Percentiles rank a stretch among this genome's conserved stretches.
Conservation (phyloP, 2,329 filamentous ascomycete genomes). For the Beauveria sp. region DNA sequence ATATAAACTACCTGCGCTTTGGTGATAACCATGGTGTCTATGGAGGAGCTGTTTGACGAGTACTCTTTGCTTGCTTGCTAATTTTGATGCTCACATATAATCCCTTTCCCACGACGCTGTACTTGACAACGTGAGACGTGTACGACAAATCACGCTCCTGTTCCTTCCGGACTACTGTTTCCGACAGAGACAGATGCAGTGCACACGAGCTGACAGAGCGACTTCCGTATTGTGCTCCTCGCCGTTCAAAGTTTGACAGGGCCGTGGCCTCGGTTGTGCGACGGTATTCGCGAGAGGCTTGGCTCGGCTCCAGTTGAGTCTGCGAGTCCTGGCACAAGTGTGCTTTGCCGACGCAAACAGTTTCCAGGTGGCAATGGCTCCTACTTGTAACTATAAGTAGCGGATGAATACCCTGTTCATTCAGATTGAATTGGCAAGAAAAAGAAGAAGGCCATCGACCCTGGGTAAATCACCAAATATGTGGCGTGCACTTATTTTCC, state of each 20-base stretch:
- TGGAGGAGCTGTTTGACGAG: background rate
- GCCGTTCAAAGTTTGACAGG: background rate
- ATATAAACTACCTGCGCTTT: background rate
- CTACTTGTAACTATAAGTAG: background rate
- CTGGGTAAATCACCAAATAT: background rate
- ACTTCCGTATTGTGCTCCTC: background rate
- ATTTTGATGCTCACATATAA: background rate
- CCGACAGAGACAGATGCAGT: constrained; percentile 6
- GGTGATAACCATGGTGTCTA: background rate
- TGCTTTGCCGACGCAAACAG: background rate
- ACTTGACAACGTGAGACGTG: background rate
- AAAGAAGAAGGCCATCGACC: background rate
- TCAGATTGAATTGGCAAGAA: background rate
- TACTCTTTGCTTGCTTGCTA: background rate
- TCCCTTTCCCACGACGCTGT: background rate
- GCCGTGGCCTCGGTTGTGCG: constrained; percentile 6
- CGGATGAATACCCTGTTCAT: background rate
- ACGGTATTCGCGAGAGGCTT: background rate
- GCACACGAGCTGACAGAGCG: constrained; percentile 1
- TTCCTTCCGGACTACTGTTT: background rate
- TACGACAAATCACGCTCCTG: background rate
- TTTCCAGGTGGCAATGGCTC: background rate
- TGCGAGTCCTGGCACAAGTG: background rate
- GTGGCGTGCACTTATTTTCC: background rate
- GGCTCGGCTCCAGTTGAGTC: background rate